Percentiles rank a stretch among this genome's conserved stretches.
Evolutionary conservation across 2,329 filamentous ascomycete genomes (phyloP).

Genomic region (Colletotrichum chrysophilum): DNA sequence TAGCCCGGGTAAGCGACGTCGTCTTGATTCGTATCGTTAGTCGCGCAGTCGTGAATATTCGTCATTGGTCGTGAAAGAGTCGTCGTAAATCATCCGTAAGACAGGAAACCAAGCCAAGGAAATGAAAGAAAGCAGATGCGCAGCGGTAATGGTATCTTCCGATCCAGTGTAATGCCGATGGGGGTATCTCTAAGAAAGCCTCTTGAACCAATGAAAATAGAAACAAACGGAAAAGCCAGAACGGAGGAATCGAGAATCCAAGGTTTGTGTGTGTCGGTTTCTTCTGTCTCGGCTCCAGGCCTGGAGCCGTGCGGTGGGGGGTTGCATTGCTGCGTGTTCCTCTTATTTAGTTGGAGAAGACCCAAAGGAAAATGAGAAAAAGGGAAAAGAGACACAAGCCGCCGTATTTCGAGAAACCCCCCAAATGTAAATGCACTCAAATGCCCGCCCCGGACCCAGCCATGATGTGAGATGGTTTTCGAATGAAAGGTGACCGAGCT

Average conservation of each 20-base stretch:
- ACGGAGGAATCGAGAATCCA: slow-evolving; percentile 46
- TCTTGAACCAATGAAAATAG: slow-evolving; percentile 41
- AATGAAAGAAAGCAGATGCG: slow-evolving; percentile 45
- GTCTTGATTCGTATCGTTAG: slow-evolving; percentile 34
- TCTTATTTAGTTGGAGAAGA: slow-evolving; percentile 53
- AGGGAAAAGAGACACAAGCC: slow-evolving; percentile 41
- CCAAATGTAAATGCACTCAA: slow-evolving; percentile 59
- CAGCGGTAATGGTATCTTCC: slow-evolving; percentile 29
- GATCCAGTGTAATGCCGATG: slow-evolving; percentile 31
- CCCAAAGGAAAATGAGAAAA: slow-evolving; percentile 33
- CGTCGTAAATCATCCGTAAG: slow-evolving; percentile 53
- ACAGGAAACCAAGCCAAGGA: slow-evolving; percentile 43
- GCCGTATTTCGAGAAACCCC: slow-evolving; percentile 50
- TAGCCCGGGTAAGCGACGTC: slow-evolving; percentile 30
- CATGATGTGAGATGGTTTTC: slow-evolving; percentile 51
- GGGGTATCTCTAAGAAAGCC: slow-evolving; percentile 47
- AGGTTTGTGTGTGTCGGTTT: slow-evolving; percentile 31
- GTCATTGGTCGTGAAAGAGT: slow-evolving; percentile 44
- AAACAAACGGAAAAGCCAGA: slow-evolving; percentile 33
- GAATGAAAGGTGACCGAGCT: slow-evolving; percentile 27
- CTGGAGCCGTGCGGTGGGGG: slow-evolving; percentile 47
- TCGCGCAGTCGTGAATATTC: slow-evolving; percentile 36
- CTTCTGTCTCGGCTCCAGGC: slow-evolving; percentile 47
- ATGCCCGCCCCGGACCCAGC: slow-evolving; percentile 59
- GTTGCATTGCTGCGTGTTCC: slow-evolving; percentile 70